Evolutionary conservation across 352 stramenopile species (phyloP), one percentile per base, ranked within the genome.

Genomic region (Elongisporangium prolatum): DNA sequence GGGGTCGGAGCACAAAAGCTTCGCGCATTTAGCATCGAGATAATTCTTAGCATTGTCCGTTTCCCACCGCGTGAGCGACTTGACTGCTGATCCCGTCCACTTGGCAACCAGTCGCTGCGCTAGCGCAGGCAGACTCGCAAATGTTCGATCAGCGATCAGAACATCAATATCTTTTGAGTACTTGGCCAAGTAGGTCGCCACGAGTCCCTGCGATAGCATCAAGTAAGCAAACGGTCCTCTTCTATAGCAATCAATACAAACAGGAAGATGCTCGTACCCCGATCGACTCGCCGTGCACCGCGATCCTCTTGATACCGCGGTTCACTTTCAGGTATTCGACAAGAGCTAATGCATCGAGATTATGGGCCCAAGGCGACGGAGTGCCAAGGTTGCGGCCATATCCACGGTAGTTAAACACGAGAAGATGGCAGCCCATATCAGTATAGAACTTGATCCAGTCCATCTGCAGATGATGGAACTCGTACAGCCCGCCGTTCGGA

Each of bases 361-460:
- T 91, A 60, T 93, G 73, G 38, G 74, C 65, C 22, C 54, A 50
- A 18, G 84, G 84, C 1, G 78, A 89, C 6, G 84, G 84, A 17
- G 65, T 71, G 11, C 84, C 84, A 47, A 72, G 68, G 56, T 80
- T 90, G 7, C 84, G 80, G 16, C 86, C 86, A 61, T 96, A 96
- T 10, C 86, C 86, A 13, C 86, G 84, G 56, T 96, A 96, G 65
- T 96, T 96, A 62, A 85, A 96, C 40, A 96, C 69, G 13, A 94
- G 71, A 52, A 96, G 80, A 53, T 94, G 74, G 51, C 82, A 92
- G 34, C 84, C 67, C 4, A 91, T 54, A 1, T 90, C 79, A 0
- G 80, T 93, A 61, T 96, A 96, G 52, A 96, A 93, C 61, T 88
- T 84, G 65, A 93, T 77, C 86, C 86, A 96, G 54, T 96, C 86